phyloP scores from a whole-genome alignment of 148 eudicot species.

The Rhododendron henanense region DNA sequence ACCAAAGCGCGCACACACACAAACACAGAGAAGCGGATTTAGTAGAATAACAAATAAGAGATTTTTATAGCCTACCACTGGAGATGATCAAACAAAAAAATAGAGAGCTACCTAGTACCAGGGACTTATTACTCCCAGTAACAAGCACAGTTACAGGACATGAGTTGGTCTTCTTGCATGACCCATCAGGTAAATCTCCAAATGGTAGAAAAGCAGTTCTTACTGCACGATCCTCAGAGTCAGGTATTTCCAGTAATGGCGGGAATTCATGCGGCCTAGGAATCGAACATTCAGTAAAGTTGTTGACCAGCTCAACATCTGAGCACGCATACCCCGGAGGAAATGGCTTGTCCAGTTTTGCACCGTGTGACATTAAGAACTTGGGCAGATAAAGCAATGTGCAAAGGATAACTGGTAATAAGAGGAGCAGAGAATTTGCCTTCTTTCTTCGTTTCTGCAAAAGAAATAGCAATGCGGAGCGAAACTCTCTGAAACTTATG shows the following conservation, averaged over 20 bases:
- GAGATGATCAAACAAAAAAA: too few relatives aligned
- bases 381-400: slow-evolving; percentile 41
- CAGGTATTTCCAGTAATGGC: slow-evolving; percentile 22
- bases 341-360: neutral
- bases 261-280: slow-evolving; percentile 78
- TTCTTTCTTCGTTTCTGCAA: slow-evolving; percentile 67
- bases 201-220: slow-evolving; percentile 33
- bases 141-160: slow-evolving; percentile 68
- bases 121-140: slow-evolving; percentile 65
- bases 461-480: neutral
- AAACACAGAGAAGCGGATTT: too few relatives aligned
- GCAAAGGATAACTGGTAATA: slow-evolving; percentile 63
- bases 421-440: slow-evolving; percentile 46
- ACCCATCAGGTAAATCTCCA: slow-evolving; percentile 55
- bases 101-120: slow-evolving; percentile 50
- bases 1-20: too few relatives aligned
- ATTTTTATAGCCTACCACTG: too few relatives aligned
- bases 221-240: slow-evolving; percentile 51
- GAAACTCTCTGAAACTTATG: neutral
- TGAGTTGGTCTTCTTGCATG: slow-evolving; percentile 65
- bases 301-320: neutral
- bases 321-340: neutral
- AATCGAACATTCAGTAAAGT: slow-evolving; percentile 36
- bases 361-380: neutral
- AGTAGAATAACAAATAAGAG: too few relatives aligned